These are phyloP conservation scores for Vinca minor DNA, from an alignment of 257 asterid genomes.

Conservation along the genomic window DNA sequence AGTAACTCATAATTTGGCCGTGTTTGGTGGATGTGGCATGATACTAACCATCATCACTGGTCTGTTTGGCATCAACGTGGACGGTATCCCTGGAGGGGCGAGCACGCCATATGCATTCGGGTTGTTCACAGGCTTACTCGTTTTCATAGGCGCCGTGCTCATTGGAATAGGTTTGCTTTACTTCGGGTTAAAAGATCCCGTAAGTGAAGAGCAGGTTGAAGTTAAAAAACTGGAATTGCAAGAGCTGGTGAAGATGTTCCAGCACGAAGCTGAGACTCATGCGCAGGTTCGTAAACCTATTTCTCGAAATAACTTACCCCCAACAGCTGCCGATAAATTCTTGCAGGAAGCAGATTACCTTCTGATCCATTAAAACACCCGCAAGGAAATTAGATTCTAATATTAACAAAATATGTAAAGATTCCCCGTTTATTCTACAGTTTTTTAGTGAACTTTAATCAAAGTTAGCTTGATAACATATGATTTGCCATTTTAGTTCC, in stretches of 20 bases:
- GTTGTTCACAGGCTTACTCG: slow-evolving; percentile 60
- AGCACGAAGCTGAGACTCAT: slow-evolving; percentile 90
- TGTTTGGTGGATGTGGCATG: slow-evolving; percentile 96
- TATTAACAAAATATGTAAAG: not conserved
- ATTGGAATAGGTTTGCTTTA: slow-evolving; percentile 64
- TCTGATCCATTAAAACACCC: slow-evolving; percentile 33
- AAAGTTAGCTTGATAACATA: not conserved
- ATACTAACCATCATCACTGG: slow-evolving; percentile 84
- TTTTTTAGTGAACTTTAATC: too few relatives aligned
- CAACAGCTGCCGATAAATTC: slow-evolving; percentile 73
- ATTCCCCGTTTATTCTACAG: not conserved
- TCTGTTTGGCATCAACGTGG: slow-evolving; percentile 88
- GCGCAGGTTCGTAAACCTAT: slow-evolving; percentile 72
- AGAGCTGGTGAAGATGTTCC: slow-evolving; percentile 69
- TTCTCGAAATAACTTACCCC: slow-evolving; percentile 67
- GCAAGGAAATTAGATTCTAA: not conserved
- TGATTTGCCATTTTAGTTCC: not conserved
- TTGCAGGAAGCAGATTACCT: slow-evolving; percentile 46
- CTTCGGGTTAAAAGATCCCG: slow-evolving; percentile 70
- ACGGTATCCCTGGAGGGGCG: slow-evolving; percentile 79
- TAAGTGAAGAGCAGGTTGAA: slow-evolving; percentile 61
- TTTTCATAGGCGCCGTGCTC: slow-evolving; percentile 47
- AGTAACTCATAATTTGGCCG: slow-evolving; percentile 79
- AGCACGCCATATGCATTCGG: slow-evolving; percentile 81
- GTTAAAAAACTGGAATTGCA: slow-evolving; percentile 78